phyloP scores from a whole-genome alignment of 179 eudicot species.

The Monotropa hypopitys region DNA sequence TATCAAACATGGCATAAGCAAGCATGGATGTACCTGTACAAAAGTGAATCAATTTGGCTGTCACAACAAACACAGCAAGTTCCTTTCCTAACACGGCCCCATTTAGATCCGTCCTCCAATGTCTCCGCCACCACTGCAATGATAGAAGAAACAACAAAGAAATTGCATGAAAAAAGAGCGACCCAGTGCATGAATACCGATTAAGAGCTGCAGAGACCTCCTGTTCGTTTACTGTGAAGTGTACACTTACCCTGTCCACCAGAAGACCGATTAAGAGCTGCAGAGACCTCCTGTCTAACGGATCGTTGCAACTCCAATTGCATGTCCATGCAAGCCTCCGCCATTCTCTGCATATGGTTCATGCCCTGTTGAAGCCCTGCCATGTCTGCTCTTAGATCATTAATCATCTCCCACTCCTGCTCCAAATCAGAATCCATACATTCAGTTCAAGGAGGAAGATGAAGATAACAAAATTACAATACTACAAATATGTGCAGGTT shows the following conservation, averaged over 20 bases:
- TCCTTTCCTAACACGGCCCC: slow-evolving; percentile 87
- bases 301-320: slow-evolving; percentile 95
- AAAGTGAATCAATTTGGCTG: slow-evolving; percentile 76
- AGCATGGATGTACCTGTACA: slow-evolving; percentile 72
- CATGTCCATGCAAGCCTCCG: slow-evolving; percentile 99
- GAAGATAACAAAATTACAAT: background rate
- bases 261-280: slow-evolving; percentile 77
- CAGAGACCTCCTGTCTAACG: slow-evolving; percentile 94
- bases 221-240: too few relatives aligned
- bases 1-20: background rate
- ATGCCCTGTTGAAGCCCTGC: slow-evolving; percentile 94
- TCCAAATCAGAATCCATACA: slow-evolving; percentile 10
- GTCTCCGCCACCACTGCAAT: slow-evolving; percentile 52
- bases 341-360: slow-evolving; percentile 97
- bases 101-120: slow-evolving; percentile 86
- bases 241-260: slow-evolving; percentile 46
- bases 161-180: too few relatives aligned
- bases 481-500: background rate
- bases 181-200: too few relatives aligned
- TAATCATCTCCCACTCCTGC: slow-evolving; percentile 97
- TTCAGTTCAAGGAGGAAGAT: background rate
- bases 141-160: too few relatives aligned
- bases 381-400: slow-evolving; percentile 80
- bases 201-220: too few relatives aligned
- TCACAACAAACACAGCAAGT: slow-evolving; percentile 97